Percentiles rank a stretch among this genome's conserved stretches.
These are phyloP conservation scores for Pittosporum tobira DNA, from an alignment of 129 eudicot genomes.

Conservation along the genomic window DNA sequence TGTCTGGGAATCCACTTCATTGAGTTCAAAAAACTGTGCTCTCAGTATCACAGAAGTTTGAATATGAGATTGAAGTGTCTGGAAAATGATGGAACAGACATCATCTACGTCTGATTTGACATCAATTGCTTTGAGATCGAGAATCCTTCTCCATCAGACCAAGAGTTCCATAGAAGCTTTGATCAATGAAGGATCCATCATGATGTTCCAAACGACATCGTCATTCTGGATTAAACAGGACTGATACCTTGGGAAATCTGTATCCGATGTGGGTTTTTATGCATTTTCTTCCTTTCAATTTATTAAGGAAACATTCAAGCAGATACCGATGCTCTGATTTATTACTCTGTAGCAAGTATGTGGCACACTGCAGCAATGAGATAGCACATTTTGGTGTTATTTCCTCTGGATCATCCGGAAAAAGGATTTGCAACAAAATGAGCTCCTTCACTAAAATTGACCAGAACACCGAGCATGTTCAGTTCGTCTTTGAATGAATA, in stretches of 20 bases:
- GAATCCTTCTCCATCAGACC: neutral
- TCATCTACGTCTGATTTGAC: neutral
- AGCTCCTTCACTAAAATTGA: neutral
- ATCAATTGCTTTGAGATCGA: conserved; percentile 3
- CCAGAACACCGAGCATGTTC: conserved; percentile 3
- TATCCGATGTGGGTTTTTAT: conserved; percentile 1
- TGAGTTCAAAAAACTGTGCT: neutral
- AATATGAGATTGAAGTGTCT: neutral
- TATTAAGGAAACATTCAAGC: neutral
- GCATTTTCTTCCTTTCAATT: neutral
- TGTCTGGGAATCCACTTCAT: neutral
- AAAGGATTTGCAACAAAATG: neutral
- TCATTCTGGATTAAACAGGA: neutral
- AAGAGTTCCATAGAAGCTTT: neutral
- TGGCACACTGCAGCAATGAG: neutral
- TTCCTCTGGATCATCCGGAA: neutral
- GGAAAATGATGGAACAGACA: neutral
- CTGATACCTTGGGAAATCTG: neutral
- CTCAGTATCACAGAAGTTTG: neutral
- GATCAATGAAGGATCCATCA: conserved; percentile 1
- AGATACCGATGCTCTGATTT: neutral
- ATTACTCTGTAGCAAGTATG: neutral
- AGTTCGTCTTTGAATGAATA: neutral
- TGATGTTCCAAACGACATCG: neutral
- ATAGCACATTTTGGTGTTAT: neutral